phyloP scores from a whole-genome alignment of 169 alveolate genomes.

The Blepharisma undulans region DNA sequence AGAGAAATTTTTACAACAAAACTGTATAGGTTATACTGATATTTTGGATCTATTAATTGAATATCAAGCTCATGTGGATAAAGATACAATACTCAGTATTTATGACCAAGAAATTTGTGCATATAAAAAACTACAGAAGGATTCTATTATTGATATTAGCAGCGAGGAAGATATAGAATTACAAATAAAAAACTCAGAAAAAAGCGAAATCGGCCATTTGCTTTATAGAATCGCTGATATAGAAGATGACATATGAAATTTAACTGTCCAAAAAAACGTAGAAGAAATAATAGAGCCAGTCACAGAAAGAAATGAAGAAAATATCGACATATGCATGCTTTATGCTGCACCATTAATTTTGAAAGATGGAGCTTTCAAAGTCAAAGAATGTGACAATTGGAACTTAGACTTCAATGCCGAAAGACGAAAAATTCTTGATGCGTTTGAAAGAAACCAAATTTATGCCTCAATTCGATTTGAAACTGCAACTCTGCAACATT shows the following conservation, averaged over 20 bases:
- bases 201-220: neutral
- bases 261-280: too few species aligned
- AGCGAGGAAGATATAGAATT: neutral
- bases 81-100: neutral
- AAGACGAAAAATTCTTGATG: constrained; percentile 33
- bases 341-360: constrained; percentile 60
- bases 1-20: neutral
- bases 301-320: neutral
- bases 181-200: neutral
- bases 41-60: neutral
- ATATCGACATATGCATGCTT: constrained; percentile 52
- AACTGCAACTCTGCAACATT: constrained; percentile 50
- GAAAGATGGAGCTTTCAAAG: constrained; percentile 10
- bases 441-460: constrained; percentile 18
- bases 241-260: neutral
- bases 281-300: too few species aligned
- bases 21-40: neutral
- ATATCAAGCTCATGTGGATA: neutral
- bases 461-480: constrained; percentile 48
- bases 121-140: neutral
- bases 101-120: neutral
- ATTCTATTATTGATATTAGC: neutral
- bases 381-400: constrained; percentile 12
- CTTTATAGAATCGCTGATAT: neutral
- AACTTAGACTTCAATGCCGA: constrained; percentile 57